Evolutionary conservation across 2,329 filamentous ascomycete species (phyloP), one percentile per base, ranked within the genome.

Genomic region (Dactylellina drechsleri): DNA sequence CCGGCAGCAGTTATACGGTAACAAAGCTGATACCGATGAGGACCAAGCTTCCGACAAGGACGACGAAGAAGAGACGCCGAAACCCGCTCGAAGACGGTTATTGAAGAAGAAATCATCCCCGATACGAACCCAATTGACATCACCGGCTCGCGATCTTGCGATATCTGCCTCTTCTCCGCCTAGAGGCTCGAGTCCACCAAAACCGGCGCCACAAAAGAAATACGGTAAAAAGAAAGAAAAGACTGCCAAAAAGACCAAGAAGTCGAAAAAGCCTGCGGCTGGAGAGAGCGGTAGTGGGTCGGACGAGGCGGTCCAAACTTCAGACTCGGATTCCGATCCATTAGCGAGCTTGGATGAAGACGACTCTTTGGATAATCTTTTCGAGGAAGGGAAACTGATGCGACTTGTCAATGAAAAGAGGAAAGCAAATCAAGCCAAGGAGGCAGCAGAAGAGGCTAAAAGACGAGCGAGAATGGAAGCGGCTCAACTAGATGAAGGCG

Each of bases 361-460:
- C 13, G 73, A 79, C 49, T 76, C 77, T 13, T 75, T 80, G 5
- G 59, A 76, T 0, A 58, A 76, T 1, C 77, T 73, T 13, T 61
- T 82, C 64, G 83, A 85, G 74, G 86, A 88, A 57, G 84, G 87
- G 47, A 87, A 90, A 4, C 89, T 96, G 79, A 84, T 88, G 75
- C 90, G 90, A 6, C 86, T 96, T 0, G 86, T 95, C 10, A 88
- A 88, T 53, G 87, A 88, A 78, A 95, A 94, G 80, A 87, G 89
- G 58, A 86, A 89, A 76, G 90, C 95, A 80, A 86, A 90, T 6
- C 83, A 89, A 41, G 90, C 87, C 2, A 88, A 85, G 60, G 90
- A 95, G 79, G 87, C 86, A 18, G 85, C 80, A 50, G 83, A 84
- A 78, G 81, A 80, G 41, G 81, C 82, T 77, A 83, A 82, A 79